phyloP scores from a whole-genome alignment of 2,329 filamentous ascomycete species.

The Penicillium sp. region DNA sequence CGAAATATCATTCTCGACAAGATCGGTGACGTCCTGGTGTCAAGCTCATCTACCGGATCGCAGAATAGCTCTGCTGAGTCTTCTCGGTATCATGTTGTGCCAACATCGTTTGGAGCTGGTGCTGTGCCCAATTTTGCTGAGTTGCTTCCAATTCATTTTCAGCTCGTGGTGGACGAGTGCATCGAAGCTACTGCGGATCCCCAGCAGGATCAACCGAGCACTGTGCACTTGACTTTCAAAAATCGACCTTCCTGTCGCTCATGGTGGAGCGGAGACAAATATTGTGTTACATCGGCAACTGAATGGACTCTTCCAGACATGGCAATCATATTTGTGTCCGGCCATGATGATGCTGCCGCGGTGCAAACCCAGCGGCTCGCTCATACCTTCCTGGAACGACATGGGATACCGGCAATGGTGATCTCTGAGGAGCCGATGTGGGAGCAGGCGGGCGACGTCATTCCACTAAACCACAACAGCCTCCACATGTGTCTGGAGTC shows the following conservation, averaged over 20 bases:
- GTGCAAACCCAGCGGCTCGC: conserved; percentile 32
- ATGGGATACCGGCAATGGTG: conserved; percentile 42
- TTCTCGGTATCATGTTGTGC: conserved; percentile 46
- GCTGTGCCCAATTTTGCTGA: conserved; percentile 45
- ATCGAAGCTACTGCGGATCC: conserved; percentile 29
- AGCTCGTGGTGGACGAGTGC: conserved; percentile 47
- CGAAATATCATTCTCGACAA: conserved; percentile 44
- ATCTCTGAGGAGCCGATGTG: conserved; percentile 44
- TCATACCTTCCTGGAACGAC: conserved; percentile 40
- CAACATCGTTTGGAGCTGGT: conserved; percentile 44
- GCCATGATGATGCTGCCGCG: conserved; percentile 27
- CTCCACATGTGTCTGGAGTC: conserved; percentile 44
- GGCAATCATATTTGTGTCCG: conserved; percentile 43
- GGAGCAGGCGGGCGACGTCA: conserved; percentile 31
- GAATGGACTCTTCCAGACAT: conserved; percentile 45
- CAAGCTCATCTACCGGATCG: conserved; percentile 32
- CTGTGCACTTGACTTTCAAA: conserved; percentile 39
- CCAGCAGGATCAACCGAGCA: conserved; percentile 23
- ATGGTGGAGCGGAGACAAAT: conserved; percentile 34
- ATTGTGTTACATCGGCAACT: conserved; percentile 35
- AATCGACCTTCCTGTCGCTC: conserved; percentile 37
- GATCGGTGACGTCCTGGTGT: conserved; percentile 45
- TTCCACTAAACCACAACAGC: conserved; percentile 39
- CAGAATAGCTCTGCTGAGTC: conserved; percentile 37
- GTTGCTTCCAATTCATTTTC: conserved; percentile 45